A percentile compares a stretch with the other conserved stretches of the same genome.
phyloP scores from a whole-genome alignment of 768 basidiomycete species.

The Rubroboletus satanas region DNA sequence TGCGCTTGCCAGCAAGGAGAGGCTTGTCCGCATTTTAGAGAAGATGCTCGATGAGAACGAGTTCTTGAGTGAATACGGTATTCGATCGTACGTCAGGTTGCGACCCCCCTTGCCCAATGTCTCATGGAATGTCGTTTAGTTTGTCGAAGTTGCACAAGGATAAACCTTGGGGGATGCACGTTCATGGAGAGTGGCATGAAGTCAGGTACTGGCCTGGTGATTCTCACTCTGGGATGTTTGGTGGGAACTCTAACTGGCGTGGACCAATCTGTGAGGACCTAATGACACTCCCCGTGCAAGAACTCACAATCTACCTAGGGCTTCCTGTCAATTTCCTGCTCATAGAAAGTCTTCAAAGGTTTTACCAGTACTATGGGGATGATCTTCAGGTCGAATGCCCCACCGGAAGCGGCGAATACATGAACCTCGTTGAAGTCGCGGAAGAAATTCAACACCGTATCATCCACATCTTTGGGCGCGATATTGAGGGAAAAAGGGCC shows the following conservation, averaged over 20 bases:
- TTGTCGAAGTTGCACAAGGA: slow-evolving; percentile 89
- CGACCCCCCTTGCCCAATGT: neutral
- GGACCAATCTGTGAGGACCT: slow-evolving; percentile 73
- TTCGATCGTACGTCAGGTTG: slow-evolving; percentile 73
- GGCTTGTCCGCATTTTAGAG: slow-evolving; percentile 81
- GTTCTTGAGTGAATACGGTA: slow-evolving; percentile 93
- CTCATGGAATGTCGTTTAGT: slow-evolving; percentile 38
- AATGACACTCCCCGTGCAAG: neutral
- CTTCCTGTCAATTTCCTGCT: slow-evolving; percentile 94
- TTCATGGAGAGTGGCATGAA: slow-evolving; percentile 87
- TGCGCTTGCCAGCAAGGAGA: slow-evolving; percentile 88
- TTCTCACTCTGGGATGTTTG: slow-evolving; percentile 96
- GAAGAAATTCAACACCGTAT: slow-evolving; percentile 99
- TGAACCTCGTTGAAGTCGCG: slow-evolving; percentile 90
- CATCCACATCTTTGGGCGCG: slow-evolving; percentile 97
- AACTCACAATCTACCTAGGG: slow-evolving; percentile 47
- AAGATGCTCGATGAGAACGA: slow-evolving; percentile 98
- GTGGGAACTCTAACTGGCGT: slow-evolving; percentile 97
- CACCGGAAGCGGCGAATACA: slow-evolving; percentile 94
- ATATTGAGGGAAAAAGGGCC: slow-evolving; percentile 79
- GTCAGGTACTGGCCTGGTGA: slow-evolving; percentile 99
- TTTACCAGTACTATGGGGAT: slow-evolving; percentile 97
- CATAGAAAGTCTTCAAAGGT: slow-evolving; percentile 93
- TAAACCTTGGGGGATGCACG: slow-evolving; percentile 91
- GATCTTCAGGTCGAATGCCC: slow-evolving; percentile 94